A percentile compares a stretch with the other conserved stretches of the same genome.
These are phyloP conservation scores for Sclerotinia sclerotiorum DNA, from an alignment of 2,329 filamentous ascomycete species.

Conservation along the genomic window DNA sequence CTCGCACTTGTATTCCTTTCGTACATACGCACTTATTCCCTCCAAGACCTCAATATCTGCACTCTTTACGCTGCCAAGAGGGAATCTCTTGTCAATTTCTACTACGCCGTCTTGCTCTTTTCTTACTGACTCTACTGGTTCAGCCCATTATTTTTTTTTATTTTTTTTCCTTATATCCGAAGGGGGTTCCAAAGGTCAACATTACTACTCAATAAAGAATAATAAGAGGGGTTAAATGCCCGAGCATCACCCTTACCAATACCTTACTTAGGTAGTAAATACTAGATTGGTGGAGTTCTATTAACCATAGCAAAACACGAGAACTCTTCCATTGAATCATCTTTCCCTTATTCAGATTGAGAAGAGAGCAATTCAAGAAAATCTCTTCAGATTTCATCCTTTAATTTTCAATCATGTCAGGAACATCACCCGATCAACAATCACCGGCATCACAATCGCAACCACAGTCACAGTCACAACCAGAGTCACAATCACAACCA, in stretches of 20 bases:
- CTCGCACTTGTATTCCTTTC: not conserved
- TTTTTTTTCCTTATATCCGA: conserved; percentile 1
- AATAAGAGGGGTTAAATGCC: conserved; percentile 21
- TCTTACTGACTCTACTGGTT: not conserved
- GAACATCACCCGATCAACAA: conserved; percentile 28
- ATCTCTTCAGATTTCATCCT: conserved; percentile 3
- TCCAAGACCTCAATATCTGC: conserved; percentile 16
- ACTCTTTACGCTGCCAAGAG: conserved; percentile 15
- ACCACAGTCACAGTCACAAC: not conserved
- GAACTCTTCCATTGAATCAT: conserved; percentile 11
- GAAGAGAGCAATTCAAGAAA: conserved; percentile 6
- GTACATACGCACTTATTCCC: not conserved
- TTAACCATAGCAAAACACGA: not conserved
- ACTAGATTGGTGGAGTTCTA: conserved; percentile 2
- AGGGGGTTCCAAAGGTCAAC: conserved; percentile 8
- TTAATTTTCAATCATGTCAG: conserved; percentile 26
- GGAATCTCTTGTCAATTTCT: conserved; percentile 8
- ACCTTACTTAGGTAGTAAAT: conserved; percentile 4
- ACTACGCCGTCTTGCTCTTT: not conserved
- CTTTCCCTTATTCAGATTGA: not conserved
- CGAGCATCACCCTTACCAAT: conserved; percentile 1
- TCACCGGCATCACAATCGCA: not conserved
- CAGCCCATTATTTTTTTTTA: not conserved
- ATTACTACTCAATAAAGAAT: conserved; percentile 2
- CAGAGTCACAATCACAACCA: not conserved